phyloP scores from a whole-genome alignment of 257 asterid species.

The Thymus quinquecostatus region DNA sequence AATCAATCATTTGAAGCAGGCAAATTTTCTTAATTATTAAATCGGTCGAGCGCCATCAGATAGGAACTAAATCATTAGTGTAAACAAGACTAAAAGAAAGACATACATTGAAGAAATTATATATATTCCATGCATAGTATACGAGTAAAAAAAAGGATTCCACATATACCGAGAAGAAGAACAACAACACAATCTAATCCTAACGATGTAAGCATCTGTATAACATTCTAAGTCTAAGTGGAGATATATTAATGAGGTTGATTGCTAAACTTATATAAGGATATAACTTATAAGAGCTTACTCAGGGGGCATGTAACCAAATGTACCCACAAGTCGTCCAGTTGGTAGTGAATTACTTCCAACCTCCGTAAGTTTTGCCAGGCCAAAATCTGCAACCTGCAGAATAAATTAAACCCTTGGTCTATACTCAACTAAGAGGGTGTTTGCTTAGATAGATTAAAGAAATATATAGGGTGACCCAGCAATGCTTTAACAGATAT shows the following conservation, averaged over 20 bases:
- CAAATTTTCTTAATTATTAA: neutral
- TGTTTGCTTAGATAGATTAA: no score
- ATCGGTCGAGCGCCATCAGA: neutral
- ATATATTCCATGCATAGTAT: no score
- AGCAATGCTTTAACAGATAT: no score
- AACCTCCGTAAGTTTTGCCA: slow-evolving; percentile 88
- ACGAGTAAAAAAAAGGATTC: no score
- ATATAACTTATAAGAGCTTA: slow-evolving; percentile 39
- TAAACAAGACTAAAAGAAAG: no score
- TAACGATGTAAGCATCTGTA: no score
- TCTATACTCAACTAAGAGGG: slow-evolving; percentile 12
- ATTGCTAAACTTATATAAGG: slow-evolving; percentile 13
- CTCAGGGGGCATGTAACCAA: slow-evolving; percentile 99
- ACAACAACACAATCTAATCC: no score
- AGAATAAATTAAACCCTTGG: slow-evolving; percentile 13
- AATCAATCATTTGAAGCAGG: neutral
- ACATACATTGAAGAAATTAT: no score
- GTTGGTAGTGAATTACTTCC: slow-evolving; percentile 85
- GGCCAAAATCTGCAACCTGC: slow-evolving; percentile 98
- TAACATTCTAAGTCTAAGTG: no score
- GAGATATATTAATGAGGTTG: neutral
- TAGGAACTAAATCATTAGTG: neutral
- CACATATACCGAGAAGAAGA: no score
- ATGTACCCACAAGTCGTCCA: slow-evolving; percentile 88
- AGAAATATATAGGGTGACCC: no score